A percentile compares a stretch with the other conserved stretches of the same genome.
These are phyloP conservation scores for Oxyria digyna DNA, from an alignment of 148 eudicot species.

Conservation along the genomic window DNA sequence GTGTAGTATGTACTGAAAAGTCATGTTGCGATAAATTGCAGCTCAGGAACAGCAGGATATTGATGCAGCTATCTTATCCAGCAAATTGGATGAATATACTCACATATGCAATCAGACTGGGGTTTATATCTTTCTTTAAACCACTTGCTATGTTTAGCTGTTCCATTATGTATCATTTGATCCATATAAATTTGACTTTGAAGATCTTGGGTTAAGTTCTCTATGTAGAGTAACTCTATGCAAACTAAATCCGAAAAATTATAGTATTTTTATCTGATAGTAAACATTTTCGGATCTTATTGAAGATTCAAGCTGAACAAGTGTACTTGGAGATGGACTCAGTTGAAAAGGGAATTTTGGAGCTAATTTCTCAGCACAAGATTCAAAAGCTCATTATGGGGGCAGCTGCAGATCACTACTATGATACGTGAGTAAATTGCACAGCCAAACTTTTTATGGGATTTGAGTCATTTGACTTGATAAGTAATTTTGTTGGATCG, in stretches of 20 bases:
- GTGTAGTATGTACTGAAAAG: too few species aligned
- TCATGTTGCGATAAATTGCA: neutral
- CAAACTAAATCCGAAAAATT: too few species aligned
- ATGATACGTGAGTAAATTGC: constrained; percentile 30
- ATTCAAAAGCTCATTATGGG: constrained; percentile 82
- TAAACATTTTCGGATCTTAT: neutral
- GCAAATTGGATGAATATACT: neutral
- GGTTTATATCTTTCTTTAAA: neutral
- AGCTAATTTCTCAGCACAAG: constrained; percentile 43
- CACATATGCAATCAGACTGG: neutral
- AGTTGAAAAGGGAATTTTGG: constrained; percentile 62
- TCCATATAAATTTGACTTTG: too few species aligned
- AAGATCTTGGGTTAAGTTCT: too few species aligned
- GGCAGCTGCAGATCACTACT: constrained; percentile 56
- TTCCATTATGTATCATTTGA: too few species aligned
- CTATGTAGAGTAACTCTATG: too few species aligned
- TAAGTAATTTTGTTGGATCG: too few species aligned
- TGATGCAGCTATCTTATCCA: neutral
- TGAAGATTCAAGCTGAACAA: constrained; percentile 45
- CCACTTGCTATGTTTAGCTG: neutral
- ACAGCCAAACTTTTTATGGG: neutral
- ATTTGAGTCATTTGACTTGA: too few species aligned
- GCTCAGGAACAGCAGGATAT: neutral
- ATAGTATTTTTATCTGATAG: too few species aligned
- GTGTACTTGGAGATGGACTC: constrained; percentile 41